Evolutionary conservation across 192 early-diverging fungal species (phyloP), one percentile per base, ranked within the genome.

Genomic region (Diversispora epigaea): DNA sequence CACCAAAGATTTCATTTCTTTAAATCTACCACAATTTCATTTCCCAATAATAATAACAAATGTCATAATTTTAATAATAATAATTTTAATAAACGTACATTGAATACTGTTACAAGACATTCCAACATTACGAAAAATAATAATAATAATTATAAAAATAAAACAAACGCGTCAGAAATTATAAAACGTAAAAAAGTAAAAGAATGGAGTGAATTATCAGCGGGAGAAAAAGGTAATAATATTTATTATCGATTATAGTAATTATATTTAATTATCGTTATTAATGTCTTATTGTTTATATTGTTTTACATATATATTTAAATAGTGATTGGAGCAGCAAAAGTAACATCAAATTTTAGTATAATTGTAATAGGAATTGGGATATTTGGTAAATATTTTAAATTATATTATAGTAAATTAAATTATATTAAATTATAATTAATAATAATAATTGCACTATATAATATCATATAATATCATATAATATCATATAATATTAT

Each of bases 271-370:
- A 39, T 32, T 14, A 62, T 63, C 9, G 14, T 10, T 8, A 39
- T 11, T 63, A 39, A 2, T 63, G 6, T 5, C 6, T 12, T 63
- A 1, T 63, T 10, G 4, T 15, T 12, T 14, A 12, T 50, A 50
- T 14, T 50, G 14, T 32, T 32, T 32, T 50, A 12, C 2, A 50
- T 50, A 50, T 50, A 14, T 40, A 63, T 12, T 7, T 40, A 63
- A 41, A 40, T 39, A 87, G 86, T 85, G 19, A 83, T 82, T 10
- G 83, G 78, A 9, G 85, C 85, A 45, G 84, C 86, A 55, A 88
- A 83, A 58, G 75, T 80, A 0, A 84, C 84, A 2, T 75, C 83
- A 40, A 88, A 85, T 68, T 68, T 86, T 39, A 69, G 81, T n/a
- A 71, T 88, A 50, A 77, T 88, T 46, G 79, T 54, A 21, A 77